These are phyloP conservation scores for Peltaster fructicola DNA, from an alignment of 2,329 filamentous ascomycete genomes.

Conservation along the genomic window DNA sequence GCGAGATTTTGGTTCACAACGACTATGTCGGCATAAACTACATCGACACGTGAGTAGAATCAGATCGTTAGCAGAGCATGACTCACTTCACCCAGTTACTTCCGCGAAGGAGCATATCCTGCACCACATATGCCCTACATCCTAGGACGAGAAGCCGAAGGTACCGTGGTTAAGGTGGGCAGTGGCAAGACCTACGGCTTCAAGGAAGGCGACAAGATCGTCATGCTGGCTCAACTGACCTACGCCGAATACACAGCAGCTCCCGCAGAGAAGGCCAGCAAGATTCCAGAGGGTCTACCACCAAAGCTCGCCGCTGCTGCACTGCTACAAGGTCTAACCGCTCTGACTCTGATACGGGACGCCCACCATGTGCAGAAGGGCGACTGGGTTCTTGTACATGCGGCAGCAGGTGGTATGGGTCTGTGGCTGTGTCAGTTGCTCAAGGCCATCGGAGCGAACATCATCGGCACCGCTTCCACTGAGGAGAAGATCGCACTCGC, in stretches of 20 bases:
- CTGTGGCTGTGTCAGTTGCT: conserved; percentile 60
- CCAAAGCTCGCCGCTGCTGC: conserved; percentile 49
- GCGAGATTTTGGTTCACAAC: conserved; percentile 65
- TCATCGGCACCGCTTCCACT: conserved; percentile 64
- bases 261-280: conserved; percentile 36
- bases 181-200: conserved; percentile 35
- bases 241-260: conserved; percentile 45
- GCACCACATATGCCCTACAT: conserved; percentile 51
- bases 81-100: conserved; percentile 38
- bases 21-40: conserved; percentile 68
- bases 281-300: conserved; percentile 44
- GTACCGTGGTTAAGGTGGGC: conserved; percentile 47
- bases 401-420: conserved; percentile 69
- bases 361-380: conserved; percentile 51
- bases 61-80: background rate
- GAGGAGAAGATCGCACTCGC: conserved; percentile 56
- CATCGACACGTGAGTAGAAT: conserved; percentile 52
- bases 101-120: conserved; percentile 67
- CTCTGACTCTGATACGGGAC: conserved; percentile 61
- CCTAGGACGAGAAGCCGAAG: conserved; percentile 64
- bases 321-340: conserved; percentile 69
- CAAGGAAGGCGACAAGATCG: conserved; percentile 50
- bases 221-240: conserved; percentile 40
- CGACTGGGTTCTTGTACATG: conserved; percentile 71
- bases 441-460: conserved; percentile 50